Base-by-base conservation (phyloP, 306 rosid genomes). In the Dicorynia guianensis region DNA sequence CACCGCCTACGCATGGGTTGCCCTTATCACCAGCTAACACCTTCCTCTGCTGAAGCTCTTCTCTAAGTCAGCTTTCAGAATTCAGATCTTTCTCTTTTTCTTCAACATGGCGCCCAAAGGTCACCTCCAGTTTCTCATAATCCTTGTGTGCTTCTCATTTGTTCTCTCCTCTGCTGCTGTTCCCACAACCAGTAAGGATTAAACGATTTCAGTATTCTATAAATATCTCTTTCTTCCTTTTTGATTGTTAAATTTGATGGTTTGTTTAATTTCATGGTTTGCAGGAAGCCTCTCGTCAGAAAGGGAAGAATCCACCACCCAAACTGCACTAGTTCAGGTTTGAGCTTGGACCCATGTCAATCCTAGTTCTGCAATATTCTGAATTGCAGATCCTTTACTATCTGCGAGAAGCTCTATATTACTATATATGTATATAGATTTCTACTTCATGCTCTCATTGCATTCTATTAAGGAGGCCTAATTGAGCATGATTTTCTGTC, bases 151-250 rank as follows among this genome's bases (percentile, higher is more conserved):
- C 42, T 72, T 85, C 66, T 80, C 79, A 12, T 36, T 48, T 30
- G 36, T 75, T 39, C 30, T 50, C 14, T 38, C 67, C 17, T 63
- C 80, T 42, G 14, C 74, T 15, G 76, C 85, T 8, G 64, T 71
- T 77, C 84, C 87, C 35, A 54, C 78, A 62, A 73, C 82, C 19
- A 80, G 91, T 87, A 87, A 74, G 76, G 55, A 38, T 39, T 39
- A n/a, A 59, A 57, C 35, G 4, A 4, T n/a, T 44, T 62, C 9
- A 5, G 18, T n/a, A 4, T 20, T 0, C 46, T 40, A 40, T 25
- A n/a, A n/a, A n/a, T n/a, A n/a, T 42, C 9, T 7, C 30, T 71
- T 68, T 18, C 10, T 57, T 44, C 20, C 13, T 40, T 11, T 56
- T 61, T 34, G 20, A n/a, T n/a, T 44, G 5, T 57, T 6, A 63